A percentile compares a stretch with the other conserved stretches of the same genome.
Conservation (phyloP, 306 rosid genomes). For the Quercus robur region DNA sequence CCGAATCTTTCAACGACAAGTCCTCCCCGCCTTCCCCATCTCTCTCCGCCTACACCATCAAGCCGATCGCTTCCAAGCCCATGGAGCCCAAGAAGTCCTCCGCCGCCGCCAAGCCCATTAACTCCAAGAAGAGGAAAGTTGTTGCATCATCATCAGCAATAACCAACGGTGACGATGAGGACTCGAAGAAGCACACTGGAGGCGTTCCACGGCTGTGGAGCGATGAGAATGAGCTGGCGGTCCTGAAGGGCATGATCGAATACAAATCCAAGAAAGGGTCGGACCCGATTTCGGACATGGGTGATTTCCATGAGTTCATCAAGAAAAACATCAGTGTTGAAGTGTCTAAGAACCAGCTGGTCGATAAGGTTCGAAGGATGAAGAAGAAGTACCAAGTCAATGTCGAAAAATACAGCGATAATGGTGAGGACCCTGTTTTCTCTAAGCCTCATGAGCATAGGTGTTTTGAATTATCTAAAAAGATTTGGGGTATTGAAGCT, state of each 20-base stretch:
- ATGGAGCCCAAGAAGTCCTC: constrained; percentile 6
- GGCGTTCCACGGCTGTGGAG: constrained; percentile 33
- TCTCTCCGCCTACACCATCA: constrained; percentile 48
- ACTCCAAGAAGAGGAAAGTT: constrained; percentile 33
- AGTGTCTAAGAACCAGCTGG: constrained; percentile 31
- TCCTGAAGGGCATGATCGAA: constrained; percentile 49
- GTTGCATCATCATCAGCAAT: not conserved
- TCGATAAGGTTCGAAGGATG: constrained; percentile 40
- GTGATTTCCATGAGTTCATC: constrained; percentile 29
- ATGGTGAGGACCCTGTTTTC: constrained; percentile 31
- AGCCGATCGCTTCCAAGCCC: constrained; percentile 40
- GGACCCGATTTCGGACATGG: constrained; percentile 33
- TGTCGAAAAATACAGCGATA: constrained; percentile 18
- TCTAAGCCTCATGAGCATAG: constrained; percentile 31
- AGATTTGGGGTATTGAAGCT: constrained; percentile 29
- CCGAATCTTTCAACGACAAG: constrained; percentile 28
- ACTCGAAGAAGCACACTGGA: constrained; percentile 18
- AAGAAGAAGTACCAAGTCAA: constrained; percentile 41
- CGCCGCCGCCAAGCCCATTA: not conserved
- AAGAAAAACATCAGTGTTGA: constrained; percentile 35
- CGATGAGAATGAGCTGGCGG: constrained; percentile 41
- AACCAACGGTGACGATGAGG: constrained; percentile 29
- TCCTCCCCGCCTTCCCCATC: constrained; percentile 33
- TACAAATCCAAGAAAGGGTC: constrained; percentile 26
- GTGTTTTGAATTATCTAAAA: constrained; percentile 31